Percentiles rank a stretch among this genome's conserved stretches.
These are phyloP conservation scores for Phytophthora cryptogea DNA, from an alignment of 352 stramenopile genomes.

Conservation along the genomic window DNA sequence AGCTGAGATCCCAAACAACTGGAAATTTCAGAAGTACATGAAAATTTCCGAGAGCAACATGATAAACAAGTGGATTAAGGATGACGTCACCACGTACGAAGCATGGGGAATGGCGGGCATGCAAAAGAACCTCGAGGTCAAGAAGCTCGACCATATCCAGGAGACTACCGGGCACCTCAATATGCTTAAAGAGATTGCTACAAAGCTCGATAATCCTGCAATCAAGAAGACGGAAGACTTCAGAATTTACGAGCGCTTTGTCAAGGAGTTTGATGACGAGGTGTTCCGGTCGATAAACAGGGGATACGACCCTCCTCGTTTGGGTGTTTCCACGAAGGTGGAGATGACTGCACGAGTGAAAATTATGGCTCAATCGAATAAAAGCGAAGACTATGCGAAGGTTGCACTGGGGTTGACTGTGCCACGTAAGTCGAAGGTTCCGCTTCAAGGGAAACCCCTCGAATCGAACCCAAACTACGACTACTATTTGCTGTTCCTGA, in stretches of 20 bases:
- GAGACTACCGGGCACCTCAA: too few relatives aligned
- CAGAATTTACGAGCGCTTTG: background rate
- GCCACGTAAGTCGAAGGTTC: background rate
- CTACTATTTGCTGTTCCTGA: background rate
- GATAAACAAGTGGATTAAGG: background rate
- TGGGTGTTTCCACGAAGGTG: background rate
- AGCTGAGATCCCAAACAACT: background rate
- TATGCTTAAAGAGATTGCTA: too few relatives aligned
- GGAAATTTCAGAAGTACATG: background rate
- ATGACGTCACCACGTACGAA: background rate
- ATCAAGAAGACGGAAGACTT: background rate
- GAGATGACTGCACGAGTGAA: background rate
- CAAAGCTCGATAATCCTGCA: too few relatives aligned
- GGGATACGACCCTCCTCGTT: background rate
- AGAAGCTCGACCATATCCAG: background rate
- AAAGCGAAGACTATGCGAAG: background rate
- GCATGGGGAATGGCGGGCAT: background rate
- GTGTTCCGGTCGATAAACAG: background rate
- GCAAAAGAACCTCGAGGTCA: background rate
- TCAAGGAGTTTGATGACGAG: background rate
- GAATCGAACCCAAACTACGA: background rate
- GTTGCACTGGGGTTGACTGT: background rate
- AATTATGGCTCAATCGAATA: background rate
- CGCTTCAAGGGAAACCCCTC: background rate
- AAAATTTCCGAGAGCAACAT: background rate